Evolutionary conservation across 1,139 yeast species (phyloP).

Genomic region (Ogataea hybrid): DNA sequence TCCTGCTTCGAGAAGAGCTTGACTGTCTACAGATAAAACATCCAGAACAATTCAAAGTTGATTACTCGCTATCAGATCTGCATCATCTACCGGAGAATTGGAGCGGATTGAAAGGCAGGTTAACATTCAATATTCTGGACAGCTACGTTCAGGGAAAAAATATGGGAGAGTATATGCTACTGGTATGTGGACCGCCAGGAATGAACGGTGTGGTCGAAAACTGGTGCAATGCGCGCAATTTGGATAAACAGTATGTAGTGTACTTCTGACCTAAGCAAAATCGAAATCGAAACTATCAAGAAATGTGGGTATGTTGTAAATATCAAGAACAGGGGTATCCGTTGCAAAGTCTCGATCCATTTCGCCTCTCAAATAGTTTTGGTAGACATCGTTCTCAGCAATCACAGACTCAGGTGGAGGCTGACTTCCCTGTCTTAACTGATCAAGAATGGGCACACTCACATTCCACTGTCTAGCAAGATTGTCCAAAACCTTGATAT

Average conservation of each 20-base stretch:
- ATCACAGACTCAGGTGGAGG: background rate
- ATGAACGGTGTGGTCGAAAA: constrained; percentile 48
- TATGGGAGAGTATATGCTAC: constrained; percentile 28
- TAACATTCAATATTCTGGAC: constrained; percentile 17
- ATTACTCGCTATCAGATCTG: constrained; percentile 40
- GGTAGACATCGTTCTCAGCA: background rate
- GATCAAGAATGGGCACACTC: constrained; percentile 3
- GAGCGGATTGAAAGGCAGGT: constrained; percentile 36
- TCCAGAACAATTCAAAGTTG: constrained; percentile 40
- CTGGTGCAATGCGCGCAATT: constrained; percentile 22
- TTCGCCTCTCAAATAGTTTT: background rate
- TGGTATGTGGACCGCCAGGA: constrained; percentile 53
- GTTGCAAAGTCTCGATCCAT: background rate
- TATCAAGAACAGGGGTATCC: background rate
- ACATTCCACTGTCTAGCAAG: constrained; percentile 28
- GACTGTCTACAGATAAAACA: constrained; percentile 39
- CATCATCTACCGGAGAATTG: constrained; percentile 35
- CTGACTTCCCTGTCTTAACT: constrained; percentile 1
- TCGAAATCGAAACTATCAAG: constrained; percentile 7
- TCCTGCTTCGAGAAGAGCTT: constrained; percentile 46
- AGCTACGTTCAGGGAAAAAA: constrained; percentile 15
- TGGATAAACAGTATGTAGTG: constrained; percentile 9
- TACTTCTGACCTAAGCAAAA: constrained; percentile 6
- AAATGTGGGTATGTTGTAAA: constrained; percentile 2
- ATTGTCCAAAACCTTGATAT: constrained; percentile 24